Base-by-base conservation (phyloP, 2,329 filamentous ascomycete genomes). In the Alternaria triticina region DNA sequence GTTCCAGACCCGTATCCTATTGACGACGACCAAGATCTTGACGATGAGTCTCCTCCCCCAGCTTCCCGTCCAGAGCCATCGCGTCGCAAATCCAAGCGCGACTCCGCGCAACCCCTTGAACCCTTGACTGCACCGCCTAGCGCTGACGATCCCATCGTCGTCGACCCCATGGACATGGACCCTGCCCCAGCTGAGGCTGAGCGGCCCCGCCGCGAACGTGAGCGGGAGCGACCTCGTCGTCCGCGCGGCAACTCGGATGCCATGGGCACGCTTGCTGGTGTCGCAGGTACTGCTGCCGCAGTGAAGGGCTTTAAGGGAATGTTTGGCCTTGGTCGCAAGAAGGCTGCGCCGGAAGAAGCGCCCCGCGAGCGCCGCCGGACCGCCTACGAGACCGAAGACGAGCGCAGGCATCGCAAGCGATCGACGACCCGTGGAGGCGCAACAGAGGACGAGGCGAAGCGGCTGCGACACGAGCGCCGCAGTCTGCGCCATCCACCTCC, bases 191-290 rank as follows among this genome's bases (percentile, higher is more conserved):
- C 86, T 54, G 79, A 82, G 54, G 67, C 70, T 69, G 71, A 74
- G 62, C 66, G 70, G 47, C 82, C 83, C 54, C 81, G 80, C 65
- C 84, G 86, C 57, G 66, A 70, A 51, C 74, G 67, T 82, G 64
- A 68, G 27, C 73, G 66, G 82, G 71, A 74, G 54, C 68, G 71
- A 61, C 70, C 71, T 20, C 71, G 71, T 61, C 85, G 56, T 79
- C 86, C 36, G 71, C 89, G 50, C 88, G 86, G 88, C 40, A 87
- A 85, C 68, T 90, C 90, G 5, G 86, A 82, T 57, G 84, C 88
- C 4, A 90, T 87, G 75, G 91, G 89, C 73, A 72, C 74, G 17
- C 65, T 76, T 62, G 73, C 71, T 50, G 69, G 71, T 43, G 74
- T 77, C 33, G 73, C 73, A 27, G 70, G 72, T 30, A 73, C 71